Evolutionary conservation across 768 basidiomycete species (phyloP), one percentile per base, ranked within the genome.

Genomic region (Amanita pallidorosea): DNA sequence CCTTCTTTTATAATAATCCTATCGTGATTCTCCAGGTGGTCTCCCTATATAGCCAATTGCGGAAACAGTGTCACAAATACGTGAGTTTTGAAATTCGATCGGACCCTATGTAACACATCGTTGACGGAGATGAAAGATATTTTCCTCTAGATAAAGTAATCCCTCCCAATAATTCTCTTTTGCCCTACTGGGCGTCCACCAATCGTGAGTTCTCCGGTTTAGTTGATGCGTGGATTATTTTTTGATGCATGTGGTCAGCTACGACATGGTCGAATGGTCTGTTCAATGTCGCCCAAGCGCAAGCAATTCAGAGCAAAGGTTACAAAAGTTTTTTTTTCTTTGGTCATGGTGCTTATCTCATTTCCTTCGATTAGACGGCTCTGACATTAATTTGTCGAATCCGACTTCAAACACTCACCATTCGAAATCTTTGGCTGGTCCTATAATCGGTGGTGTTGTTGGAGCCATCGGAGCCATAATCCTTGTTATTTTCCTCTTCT

Each of bases 131-230:
- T 41, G 12, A 33, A 1, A 51, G 50, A 13, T 20, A 17, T 41
- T 51, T 44, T 5, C 50, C 50, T 18, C 29, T 35, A 11, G 22
- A 51, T 15, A 23, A 45, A 34, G 13, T 38, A 5, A 51, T 23
- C n/a, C 18, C 34, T n/a, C 41, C 43, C 23, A 38, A 27, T 25
- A 41, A 41, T 17, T 45, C 50, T 15, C 20, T 51, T 18, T 9
- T 51, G 22, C 50, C 50, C 1, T 51, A 34, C 33, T 51, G 50
- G 50, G 31, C 50, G 5, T 15, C 42, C 12, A 45, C n/a, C 42
- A 34, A 51, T 45, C 50, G 50, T 51, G 42, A 42, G 50, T 51
- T n/a, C 33, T 25, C 25, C 25, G 18, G 3, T n/a, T n/a, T 13
- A 7, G 15, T 23, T 34, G 29, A 20, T 38, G 9, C 8, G 11